Evolutionary conservation across 805 yeast genomes (phyloP).

Genomic region (Yamadazyma endophytica): DNA sequence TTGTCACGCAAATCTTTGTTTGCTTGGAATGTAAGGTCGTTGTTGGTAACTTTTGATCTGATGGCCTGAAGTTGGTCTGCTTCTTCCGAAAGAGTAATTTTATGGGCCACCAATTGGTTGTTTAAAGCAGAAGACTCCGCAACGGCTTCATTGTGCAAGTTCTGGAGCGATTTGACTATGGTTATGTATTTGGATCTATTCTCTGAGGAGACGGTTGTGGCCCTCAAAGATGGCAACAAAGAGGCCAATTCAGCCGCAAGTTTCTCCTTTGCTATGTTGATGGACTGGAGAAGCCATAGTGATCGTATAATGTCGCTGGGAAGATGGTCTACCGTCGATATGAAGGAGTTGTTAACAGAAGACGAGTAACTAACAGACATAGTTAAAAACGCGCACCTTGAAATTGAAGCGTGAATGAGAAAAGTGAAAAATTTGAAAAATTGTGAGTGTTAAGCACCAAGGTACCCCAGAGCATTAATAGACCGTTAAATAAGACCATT

Average conservation of each 20-base stretch:
- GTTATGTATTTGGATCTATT: constrained; percentile 1
- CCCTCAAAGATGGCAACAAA: not conserved
- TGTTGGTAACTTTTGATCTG: constrained; percentile 8
- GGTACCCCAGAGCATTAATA: too few relatives aligned
- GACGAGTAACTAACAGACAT: not conserved
- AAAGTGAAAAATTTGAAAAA: too few relatives aligned
- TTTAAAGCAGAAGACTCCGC: constrained; percentile 24
- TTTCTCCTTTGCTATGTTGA: constrained; percentile 26
- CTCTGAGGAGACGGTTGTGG: not conserved
- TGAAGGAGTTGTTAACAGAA: not conserved
- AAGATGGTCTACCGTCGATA: constrained; percentile 29
- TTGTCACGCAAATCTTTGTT: constrained; percentile 23
- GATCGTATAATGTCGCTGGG: constrained; percentile 42
- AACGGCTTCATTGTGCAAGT: constrained; percentile 17
- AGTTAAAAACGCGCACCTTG: too few relatives aligned
- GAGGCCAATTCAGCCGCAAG: constrained; percentile 10
- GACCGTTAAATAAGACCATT: too few relatives aligned
- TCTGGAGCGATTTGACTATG: not conserved
- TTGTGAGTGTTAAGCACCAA: too few relatives aligned
- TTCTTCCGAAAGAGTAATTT: constrained; percentile 7
- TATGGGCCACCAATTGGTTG: constrained; percentile 29
- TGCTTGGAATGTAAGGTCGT: constrained; percentile 5
- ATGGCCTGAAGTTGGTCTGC: constrained; percentile 16
- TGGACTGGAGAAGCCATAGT: constrained; percentile 37
- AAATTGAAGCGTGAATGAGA: too few relatives aligned